Evolutionary conservation across 164 flowering plant species (phyloP), one percentile per base, ranked within the genome.

Genomic region (Annona cherimola): DNA sequence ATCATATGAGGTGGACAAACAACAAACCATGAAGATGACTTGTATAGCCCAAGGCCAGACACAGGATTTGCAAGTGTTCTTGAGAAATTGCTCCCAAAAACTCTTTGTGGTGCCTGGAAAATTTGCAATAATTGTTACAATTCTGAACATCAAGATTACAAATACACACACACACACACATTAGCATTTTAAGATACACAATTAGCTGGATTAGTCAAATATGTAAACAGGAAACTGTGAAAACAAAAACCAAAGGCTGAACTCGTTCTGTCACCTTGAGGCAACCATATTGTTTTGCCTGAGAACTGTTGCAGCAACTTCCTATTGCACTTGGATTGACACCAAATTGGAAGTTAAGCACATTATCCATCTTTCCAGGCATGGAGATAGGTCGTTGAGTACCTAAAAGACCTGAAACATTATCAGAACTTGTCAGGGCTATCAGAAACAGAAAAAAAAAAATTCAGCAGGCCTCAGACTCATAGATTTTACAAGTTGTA

Each of bases 321-420:
- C 41, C 41, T 55, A 16, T 40, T 43, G 79, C 26, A 59, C 66
- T 45, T 46, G 71, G 19, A 50, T n/a, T 3, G 43, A 74, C 41
- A 63, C 75, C 75, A 62, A 12, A 42, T 42, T 72, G 63, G 67
- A 64, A 74, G 45, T 63, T 75, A 12, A 45, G 55, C 63, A 50
- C 42, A 26, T 70, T 73, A 50, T 76, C 62, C 43, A 65, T 77
- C 44, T 69, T 80, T 68, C 72, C 76, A 71, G 78, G 63, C 3
- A 71, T 65, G 76, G 66, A 26, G 46, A 76, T 76, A 69, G 59
- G 77, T 60, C 45, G 69, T 63, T 63, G 70, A 60, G 60, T 59
- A 75, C 76, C 81, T 45, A 69, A 42, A 45, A 78, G 64, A 78
- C 76, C 88, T 83, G 79, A 16, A 35, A 70, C 43, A 61, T 39